Base-by-base conservation (phyloP, 1,284 basidiomycete species). In the Cutaneotrichosporon cutaneum region DNA sequence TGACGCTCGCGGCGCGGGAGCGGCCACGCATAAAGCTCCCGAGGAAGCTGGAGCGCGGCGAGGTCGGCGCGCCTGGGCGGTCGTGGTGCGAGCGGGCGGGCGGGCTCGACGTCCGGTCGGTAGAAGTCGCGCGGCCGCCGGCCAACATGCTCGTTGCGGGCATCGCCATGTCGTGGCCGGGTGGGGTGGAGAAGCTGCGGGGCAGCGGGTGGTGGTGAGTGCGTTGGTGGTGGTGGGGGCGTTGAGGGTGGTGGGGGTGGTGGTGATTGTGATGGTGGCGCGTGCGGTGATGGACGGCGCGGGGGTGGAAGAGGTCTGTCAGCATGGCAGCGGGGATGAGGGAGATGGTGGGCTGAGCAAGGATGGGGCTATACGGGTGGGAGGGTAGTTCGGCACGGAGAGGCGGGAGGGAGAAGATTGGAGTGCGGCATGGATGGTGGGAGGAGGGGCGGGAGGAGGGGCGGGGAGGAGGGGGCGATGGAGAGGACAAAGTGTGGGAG, bases 1-100 rank as follows among this genome's bases (percentile, higher is more conserved):
- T 76, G 33, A 77, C 58, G 13, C 75, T 77, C 10, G 70, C 70
- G 6, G 77, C 74, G 32, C 78, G 64, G 0, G 70, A 65, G 45
- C 78, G 59, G 8, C 70, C 72, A n/a, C 78, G 67, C 68, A 79
- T 77, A 54, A 80, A 78, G 42, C 65, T 70, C 45, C 74, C 73
- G 9, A 80, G 52, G 55, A 80, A 80, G n/a, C 71, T 71, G 21
- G 68, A 70, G 35, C 78, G 59, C 2, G 77, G 78, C 0, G 76
- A 77, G 3, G 74, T 72, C 5, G 77, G 75, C 14, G 71, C 48
- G 14, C 27, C 21, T 22, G 32, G 32, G 51, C 51, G 39, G 2
- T 42, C 39, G 18, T 21, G 32, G 27, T 22, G 21, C n/a, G 42
- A n/a, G 42, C 45, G 32, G 21, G 45, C 16, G 42, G 35, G 50